phyloP scores from a whole-genome alignment of 805 yeast genomes.

The Myxozyma neotropica region DNA sequence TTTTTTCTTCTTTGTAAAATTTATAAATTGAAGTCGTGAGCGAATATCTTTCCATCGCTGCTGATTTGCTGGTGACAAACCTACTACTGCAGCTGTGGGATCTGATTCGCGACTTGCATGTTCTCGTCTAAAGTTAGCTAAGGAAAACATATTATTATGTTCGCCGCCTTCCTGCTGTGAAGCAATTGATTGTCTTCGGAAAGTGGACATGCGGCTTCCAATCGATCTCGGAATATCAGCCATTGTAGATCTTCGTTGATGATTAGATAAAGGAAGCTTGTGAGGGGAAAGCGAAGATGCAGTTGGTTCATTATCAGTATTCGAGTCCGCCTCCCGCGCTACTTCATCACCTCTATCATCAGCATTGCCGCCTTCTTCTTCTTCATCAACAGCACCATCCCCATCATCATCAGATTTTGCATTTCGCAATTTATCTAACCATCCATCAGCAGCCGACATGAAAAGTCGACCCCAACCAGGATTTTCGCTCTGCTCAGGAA shows the following conservation, averaged over 20 bases:
- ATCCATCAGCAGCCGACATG: slow-evolving; percentile 10
- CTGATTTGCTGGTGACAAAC: neutral
- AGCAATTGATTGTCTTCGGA: neutral
- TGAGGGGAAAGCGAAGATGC: neutral
- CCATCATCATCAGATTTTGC: slow-evolving; percentile 6
- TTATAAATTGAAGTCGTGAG: slow-evolving; percentile 21
- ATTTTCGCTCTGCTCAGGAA: neutral
- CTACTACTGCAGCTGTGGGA: neutral
- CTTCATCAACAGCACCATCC: neutral
- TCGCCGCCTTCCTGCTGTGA: neutral
- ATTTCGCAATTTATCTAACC: slow-evolving; percentile 19
- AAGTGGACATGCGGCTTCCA: neutral
- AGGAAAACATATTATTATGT: neutral
- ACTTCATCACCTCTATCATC: neutral
- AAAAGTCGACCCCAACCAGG: slow-evolving; percentile 16
- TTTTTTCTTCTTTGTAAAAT: slow-evolving; percentile 30
- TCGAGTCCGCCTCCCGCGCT: neutral
- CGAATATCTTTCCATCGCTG: slow-evolving; percentile 30
- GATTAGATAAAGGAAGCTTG: neutral
- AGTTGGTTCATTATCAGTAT: neutral
- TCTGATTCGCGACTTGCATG: neutral
- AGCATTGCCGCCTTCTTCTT: neutral
- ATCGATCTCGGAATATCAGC: slow-evolving; percentile 8
- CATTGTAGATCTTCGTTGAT: slow-evolving; percentile 7
- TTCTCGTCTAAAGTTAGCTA: neutral